phyloP scores from a whole-genome alignment of 441 rosid species.

The Euphorbia celastroides region DNA sequence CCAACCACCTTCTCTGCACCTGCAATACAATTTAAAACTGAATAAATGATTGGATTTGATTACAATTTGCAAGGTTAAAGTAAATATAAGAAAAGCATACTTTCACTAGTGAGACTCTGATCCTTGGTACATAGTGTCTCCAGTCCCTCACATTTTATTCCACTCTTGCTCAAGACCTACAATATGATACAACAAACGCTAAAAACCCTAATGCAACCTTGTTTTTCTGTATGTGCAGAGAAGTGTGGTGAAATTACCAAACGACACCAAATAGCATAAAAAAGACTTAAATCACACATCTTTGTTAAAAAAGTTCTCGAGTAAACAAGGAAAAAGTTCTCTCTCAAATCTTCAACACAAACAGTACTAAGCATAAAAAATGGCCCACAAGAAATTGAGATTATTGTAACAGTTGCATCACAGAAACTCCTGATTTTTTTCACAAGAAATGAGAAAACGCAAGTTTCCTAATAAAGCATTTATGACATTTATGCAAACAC shows the following conservation, averaged over 20 bases:
- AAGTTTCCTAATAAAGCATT: too few relatives aligned
- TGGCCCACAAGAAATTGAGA: not conserved
- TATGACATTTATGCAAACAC: too few relatives aligned
- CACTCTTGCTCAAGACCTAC: constrained; percentile 54
- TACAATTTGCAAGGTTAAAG: not conserved
- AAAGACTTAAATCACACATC: not conserved
- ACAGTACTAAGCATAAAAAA: not conserved
- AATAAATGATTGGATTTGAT: too few relatives aligned
- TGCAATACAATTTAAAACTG: constrained; percentile 25
- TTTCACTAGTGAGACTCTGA: constrained; percentile 68
- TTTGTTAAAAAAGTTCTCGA: not conserved
- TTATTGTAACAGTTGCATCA: not conserved
- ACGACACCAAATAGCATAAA: not conserved
- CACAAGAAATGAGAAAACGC: not conserved
- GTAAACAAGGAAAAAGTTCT: not conserved
- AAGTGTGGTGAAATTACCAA: not conserved
- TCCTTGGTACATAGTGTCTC: constrained; percentile 58
- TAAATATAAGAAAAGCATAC: constrained; percentile 33
- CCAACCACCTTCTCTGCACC: constrained; percentile 87
- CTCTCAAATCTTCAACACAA: constrained; percentile 2
- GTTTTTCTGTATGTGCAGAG: not conserved
- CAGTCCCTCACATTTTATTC: constrained; percentile 56
- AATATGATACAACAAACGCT: constrained; percentile 2
- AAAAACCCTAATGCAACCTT: not conserved
- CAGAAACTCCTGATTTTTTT: not conserved